Percentiles rank a stretch among this genome's conserved stretches.
phyloP scores from a whole-genome alignment of 176 grass and related monocot species.

The Alloteropsis semialata region DNA sequence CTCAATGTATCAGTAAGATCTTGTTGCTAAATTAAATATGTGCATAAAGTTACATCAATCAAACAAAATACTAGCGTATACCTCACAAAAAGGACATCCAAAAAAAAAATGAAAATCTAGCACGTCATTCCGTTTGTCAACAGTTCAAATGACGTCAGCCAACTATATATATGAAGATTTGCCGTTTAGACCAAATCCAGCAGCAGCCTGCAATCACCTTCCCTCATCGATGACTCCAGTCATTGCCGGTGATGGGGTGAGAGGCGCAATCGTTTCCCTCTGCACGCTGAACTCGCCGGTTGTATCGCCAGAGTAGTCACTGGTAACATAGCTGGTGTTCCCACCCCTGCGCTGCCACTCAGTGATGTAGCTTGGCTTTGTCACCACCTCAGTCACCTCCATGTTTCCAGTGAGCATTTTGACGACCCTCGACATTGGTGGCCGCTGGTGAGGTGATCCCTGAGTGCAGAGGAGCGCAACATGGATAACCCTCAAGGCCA shows the following conservation, averaged over 20 bases:
- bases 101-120: background rate
- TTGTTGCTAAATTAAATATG: background rate
- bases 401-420: slow-evolving; percentile 44
- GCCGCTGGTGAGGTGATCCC: slow-evolving; percentile 41
- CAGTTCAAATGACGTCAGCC: background rate
- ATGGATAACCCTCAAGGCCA: slow-evolving; percentile 32
- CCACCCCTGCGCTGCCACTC: slow-evolving; percentile 49
- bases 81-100: too few relatives aligned
- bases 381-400: slow-evolving; percentile 26
- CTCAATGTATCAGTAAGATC: background rate
- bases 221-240: background rate
- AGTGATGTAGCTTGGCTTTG: slow-evolving; percentile 54
- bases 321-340: slow-evolving; percentile 21
- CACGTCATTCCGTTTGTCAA: background rate
- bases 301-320: background rate
- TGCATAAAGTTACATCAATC: background rate
- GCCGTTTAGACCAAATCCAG: background rate
- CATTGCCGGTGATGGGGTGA: slow-evolving; percentile 3
- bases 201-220: background rate
- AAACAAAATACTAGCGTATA: background rate
- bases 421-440: slow-evolving; percentile 53
- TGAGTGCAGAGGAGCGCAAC: slow-evolving; percentile 57
- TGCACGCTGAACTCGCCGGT: background rate
- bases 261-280: background rate
- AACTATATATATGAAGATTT: background rate